Evolutionary conservation across 2,329 filamentous ascomycete species (phyloP).

Genomic region (Tolypocladium guangdongense): DNA sequence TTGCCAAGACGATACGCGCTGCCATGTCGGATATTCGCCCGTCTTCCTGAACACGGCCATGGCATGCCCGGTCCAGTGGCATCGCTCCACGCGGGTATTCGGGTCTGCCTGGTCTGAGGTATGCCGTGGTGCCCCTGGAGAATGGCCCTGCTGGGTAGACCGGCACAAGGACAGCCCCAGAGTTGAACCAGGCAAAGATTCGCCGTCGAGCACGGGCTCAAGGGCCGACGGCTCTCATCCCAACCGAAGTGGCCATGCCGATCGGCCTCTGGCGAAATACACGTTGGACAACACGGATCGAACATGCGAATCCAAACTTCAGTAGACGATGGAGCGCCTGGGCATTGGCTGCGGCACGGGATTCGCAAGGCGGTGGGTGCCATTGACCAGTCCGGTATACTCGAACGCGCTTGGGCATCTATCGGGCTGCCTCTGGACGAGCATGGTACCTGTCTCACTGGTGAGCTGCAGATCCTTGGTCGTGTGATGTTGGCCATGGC

Average conservation of each 20-base stretch:
- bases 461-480: not conserved
- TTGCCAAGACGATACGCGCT: conserved; percentile 18
- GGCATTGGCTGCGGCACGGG: not conserved
- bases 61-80: no score
- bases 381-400: not conserved
- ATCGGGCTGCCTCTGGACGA: no score
- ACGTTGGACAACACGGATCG: not conserved
- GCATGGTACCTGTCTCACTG: not conserved
- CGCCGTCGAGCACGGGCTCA: not conserved
- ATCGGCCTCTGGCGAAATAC: no score
- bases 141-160: not conserved
- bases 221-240: no score
- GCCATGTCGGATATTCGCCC: conserved; percentile 15
- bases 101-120: not conserved
- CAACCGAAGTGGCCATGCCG: not conserved
- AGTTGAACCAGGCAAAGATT: not conserved
- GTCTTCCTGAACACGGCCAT: conserved; percentile 3
- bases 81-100: no score
- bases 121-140: not conserved
- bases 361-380: not conserved
- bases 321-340: no score
- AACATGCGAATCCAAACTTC: not conserved
- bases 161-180: not conserved
- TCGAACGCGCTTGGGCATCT: not conserved
- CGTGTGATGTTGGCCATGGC: not conserved